Percentiles rank a stretch among this genome's conserved stretches.
Evolutionary conservation across 2,329 filamentous ascomycete genomes (phyloP).

Genomic region (Fusarium sp.): DNA sequence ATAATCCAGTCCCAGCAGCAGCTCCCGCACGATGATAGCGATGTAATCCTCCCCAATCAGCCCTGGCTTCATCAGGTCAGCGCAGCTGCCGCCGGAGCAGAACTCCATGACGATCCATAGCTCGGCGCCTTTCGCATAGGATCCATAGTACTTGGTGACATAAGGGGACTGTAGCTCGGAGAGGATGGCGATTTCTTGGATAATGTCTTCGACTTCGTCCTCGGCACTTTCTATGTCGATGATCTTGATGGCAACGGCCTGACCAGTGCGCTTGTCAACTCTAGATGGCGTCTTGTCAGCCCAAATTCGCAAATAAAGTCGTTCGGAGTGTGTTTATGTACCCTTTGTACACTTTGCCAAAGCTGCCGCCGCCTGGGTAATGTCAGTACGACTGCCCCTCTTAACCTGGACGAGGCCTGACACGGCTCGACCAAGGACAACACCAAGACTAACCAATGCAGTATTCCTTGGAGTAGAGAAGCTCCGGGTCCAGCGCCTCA

Average conservation of each 20-base stretch:
- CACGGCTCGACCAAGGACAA: slow-evolving; percentile 13
- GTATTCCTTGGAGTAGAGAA: slow-evolving; percentile 93
- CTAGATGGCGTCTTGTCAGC: slow-evolving; percentile 60
- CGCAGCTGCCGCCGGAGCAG: slow-evolving; percentile 96
- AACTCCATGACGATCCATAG: slow-evolving; percentile 99
- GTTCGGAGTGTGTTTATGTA: slow-evolving; percentile 55
- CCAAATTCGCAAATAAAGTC: background rate
- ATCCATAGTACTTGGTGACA: slow-evolving; percentile 98
- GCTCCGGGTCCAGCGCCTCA: slow-evolving; percentile 83
- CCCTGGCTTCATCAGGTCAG: slow-evolving; percentile 95
- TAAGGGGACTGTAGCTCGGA: slow-evolving; percentile 96
- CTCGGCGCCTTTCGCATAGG: slow-evolving; percentile 95
- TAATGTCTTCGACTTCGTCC: slow-evolving; percentile 99
- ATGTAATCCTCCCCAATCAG: slow-evolving; percentile 95
- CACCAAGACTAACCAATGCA: slow-evolving; percentile 78
- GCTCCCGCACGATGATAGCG: slow-evolving; percentile 91
- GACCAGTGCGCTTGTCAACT: slow-evolving; percentile 92
- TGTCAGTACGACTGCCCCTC: slow-evolving; percentile 42
- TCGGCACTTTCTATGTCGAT: slow-evolving; percentile 99
- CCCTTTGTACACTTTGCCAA: slow-evolving; percentile 99
- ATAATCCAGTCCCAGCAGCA: slow-evolving; percentile 92
- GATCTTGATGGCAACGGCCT: slow-evolving; percentile 97
- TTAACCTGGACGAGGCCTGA: background rate
- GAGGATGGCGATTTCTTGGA: slow-evolving; percentile 97
- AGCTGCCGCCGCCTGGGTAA: slow-evolving; percentile 88